Conservation (phyloP, 75 land plant genomes). For the Pinus albicaulis region DNA sequence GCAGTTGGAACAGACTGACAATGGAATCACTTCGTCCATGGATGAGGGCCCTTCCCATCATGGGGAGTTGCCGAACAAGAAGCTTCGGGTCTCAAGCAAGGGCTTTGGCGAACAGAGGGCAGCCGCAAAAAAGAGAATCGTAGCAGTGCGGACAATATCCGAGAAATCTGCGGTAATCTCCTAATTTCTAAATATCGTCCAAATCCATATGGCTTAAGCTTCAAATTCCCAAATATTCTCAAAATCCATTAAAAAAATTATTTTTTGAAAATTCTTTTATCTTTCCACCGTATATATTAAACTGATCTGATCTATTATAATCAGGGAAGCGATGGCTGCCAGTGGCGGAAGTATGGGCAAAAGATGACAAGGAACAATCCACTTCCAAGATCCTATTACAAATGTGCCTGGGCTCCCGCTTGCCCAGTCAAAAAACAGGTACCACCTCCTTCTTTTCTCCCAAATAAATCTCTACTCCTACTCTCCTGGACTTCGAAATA, state of each 20-base stretch:
- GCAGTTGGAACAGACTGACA: background rate
- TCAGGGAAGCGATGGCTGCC: constrained; percentile 19
- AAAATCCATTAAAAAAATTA: too few relatives aligned
- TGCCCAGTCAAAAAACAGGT: constrained; percentile 32
- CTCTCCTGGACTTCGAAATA: too few relatives aligned
- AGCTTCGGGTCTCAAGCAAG: background rate
- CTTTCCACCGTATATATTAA: background rate
- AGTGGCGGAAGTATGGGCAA: constrained; percentile 30
- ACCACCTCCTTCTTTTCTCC: too few relatives aligned
- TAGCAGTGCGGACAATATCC: background rate
- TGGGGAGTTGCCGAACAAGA: background rate
- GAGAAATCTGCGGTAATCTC: background rate
- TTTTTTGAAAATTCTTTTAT: too few relatives aligned
- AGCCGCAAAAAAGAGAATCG: background rate
- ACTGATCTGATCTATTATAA: background rate
- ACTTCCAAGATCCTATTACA: constrained; percentile 16
- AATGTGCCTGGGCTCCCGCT: constrained; percentile 11
- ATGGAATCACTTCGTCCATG: background rate
- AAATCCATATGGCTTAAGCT: too few relatives aligned
- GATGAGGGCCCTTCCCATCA: background rate
- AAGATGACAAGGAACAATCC: constrained; percentile 23
- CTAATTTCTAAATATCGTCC: too few relatives aligned
- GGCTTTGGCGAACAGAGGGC: background rate
- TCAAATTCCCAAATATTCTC: too few relatives aligned
- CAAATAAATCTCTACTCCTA: too few relatives aligned